These are phyloP conservation scores for Podospora conica DNA, from an alignment of 495 filamentous ascomycete species.

Conservation along the genomic window DNA sequence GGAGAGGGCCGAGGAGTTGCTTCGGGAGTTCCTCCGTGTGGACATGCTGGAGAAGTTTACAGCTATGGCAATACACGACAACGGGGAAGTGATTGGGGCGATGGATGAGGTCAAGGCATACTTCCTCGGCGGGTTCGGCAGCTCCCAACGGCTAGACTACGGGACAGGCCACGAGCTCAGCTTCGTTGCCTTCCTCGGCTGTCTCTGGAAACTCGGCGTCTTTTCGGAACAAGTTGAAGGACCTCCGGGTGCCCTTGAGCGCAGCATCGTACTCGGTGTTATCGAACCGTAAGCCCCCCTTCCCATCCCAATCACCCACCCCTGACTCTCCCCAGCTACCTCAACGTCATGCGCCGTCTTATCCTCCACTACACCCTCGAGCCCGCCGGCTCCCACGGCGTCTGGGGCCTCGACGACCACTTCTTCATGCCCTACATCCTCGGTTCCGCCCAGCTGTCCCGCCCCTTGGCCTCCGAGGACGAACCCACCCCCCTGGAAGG, in stretches of 20 bases:
- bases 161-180: conserved; percentile 94
- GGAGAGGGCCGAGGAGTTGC: conserved; percentile 47
- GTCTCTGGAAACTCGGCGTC: conserved; percentile 81
- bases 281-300: conserved; percentile 63
- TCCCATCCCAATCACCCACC: not conserved
- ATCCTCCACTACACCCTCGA: conserved; percentile 93
- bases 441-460: conserved; percentile 80
- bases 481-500: conserved; percentile 68
- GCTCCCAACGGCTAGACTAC: conserved; percentile 83
- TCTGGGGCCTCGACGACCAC: conserved; percentile 97
- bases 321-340: conserved; percentile 48
- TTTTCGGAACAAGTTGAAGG: conserved; percentile 39
- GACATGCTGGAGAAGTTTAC: conserved; percentile 2
- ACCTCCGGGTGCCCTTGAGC: conserved; percentile 43
- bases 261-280: conserved; percentile 71
- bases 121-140: conserved; percentile 82
- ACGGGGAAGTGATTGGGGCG: conserved; percentile 8
- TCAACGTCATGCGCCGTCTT: conserved; percentile 73
- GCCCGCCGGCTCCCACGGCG: conserved; percentile 89
- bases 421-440: conserved; percentile 96
- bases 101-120: conserved; percentile 67
- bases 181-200: conserved; percentile 85
- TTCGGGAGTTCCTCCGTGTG: conserved; percentile 56
- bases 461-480: conserved; percentile 56
- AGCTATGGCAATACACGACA: not conserved